Percentiles rank a stretch among this genome's conserved stretches.
These are phyloP conservation scores for Fusarium sororula DNA, from an alignment of 2,329 filamentous ascomycete genomes.

Conservation along the genomic window DNA sequence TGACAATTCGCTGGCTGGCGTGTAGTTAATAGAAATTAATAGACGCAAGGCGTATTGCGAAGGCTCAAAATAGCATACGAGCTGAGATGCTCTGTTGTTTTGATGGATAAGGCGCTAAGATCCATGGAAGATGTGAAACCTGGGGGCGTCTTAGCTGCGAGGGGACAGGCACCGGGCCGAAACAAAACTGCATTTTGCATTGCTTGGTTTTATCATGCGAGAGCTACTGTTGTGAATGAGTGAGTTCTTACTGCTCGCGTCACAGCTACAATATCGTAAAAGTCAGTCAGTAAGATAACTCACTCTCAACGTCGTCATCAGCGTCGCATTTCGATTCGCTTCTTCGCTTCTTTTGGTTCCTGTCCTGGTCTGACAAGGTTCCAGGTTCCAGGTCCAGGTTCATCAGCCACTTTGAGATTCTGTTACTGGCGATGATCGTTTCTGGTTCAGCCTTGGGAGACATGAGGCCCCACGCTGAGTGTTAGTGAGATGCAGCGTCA, in stretches of 20 bases:
- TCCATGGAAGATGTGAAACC: conserved; percentile 37
- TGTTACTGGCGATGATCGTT: neutral
- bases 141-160: conserved; percentile 29
- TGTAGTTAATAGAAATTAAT: neutral
- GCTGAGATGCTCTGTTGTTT: conserved; percentile 4
- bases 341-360: conserved; percentile 15
- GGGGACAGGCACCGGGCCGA: conserved; percentile 20
- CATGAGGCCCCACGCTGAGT: conserved; percentile 7
- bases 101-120: conserved; percentile 19
- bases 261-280: neutral
- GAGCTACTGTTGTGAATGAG: neutral
- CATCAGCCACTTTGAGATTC: conserved; percentile 16
- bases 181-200: conserved; percentile 1
- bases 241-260: conserved; percentile 8
- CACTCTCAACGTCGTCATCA: neutral
- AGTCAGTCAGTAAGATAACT: neutral
- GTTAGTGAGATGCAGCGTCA: conserved; percentile 13
- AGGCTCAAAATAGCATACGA: conserved; percentile 26
- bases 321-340: neutral
- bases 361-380: neutral
- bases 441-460: conserved; percentile 24
- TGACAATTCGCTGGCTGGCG: neutral
- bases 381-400: neutral
- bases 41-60: conserved; percentile 22
- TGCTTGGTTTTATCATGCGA: neutral